These are phyloP conservation scores for Pachysandra terminalis DNA, from an alignment of 164 flowering plant genomes.

Conservation along the genomic window DNA sequence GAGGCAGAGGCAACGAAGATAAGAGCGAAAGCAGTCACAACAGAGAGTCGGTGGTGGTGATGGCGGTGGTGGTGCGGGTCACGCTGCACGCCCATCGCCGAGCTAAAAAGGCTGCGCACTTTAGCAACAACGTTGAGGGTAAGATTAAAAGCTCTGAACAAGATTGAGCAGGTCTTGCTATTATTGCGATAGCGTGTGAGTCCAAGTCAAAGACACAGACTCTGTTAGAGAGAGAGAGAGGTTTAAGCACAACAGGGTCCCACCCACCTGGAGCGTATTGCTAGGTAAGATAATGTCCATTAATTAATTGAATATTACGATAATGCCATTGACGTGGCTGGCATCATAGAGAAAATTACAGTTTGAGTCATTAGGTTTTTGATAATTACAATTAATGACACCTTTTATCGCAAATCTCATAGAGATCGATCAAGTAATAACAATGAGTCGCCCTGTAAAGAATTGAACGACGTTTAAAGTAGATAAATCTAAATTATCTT, in stretches of 20 bases:
- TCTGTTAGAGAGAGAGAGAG: no score
- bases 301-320: neutral
- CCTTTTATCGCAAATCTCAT: no score
- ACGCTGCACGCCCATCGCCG: constrained; percentile 35
- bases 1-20: constrained; percentile 37
- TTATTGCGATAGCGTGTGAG: constrained; percentile 25
- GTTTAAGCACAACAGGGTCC: no score
- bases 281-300: neutral
- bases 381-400: no score
- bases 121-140: constrained; percentile 11
- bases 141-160: neutral
- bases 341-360: no score
- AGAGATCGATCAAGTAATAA: neutral
- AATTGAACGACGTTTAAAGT: no score
- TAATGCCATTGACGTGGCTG: constrained; percentile 1
- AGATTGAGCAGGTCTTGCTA: constrained; percentile 11
- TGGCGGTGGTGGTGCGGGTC: constrained; percentile 24
- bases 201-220: constrained; percentile 39
- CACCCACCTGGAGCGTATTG: neutral
- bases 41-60: constrained; percentile 15
- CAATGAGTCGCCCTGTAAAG: no score
- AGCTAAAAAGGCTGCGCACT: constrained; percentile 15
- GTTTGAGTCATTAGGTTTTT: no score
- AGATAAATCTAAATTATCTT: no score
- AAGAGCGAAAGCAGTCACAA: constrained; percentile 25